Conservation (phyloP, 768 basidiomycete genomes). For the Russula abietina region DNA sequence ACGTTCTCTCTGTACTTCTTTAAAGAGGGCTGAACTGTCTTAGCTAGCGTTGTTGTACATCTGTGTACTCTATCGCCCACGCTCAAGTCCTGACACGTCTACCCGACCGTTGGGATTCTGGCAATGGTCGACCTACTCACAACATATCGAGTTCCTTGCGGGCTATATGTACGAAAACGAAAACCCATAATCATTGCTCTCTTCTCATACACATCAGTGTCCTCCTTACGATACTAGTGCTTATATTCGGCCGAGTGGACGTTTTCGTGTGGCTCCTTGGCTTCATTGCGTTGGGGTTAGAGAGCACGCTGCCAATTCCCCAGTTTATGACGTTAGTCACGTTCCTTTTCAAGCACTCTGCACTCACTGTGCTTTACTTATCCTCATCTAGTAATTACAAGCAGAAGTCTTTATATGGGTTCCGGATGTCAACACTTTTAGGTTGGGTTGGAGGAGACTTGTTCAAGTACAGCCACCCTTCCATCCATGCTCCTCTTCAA, state of each 20-base stretch:
- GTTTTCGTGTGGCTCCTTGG: constrained; percentile 60
- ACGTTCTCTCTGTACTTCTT: constrained; percentile 22
- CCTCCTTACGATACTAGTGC: constrained; percentile 63
- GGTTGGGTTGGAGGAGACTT: constrained; percentile 82
- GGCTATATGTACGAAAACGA: constrained; percentile 55
- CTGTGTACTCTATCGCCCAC: constrained; percentile 67
- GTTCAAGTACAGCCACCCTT: constrained; percentile 57
- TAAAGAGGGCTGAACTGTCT: constrained; percentile 21
- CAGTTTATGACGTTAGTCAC: constrained; percentile 63
- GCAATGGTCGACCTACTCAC: constrained; percentile 76
- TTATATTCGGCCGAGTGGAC: constrained; percentile 63
- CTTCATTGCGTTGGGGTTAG: constrained; percentile 73
- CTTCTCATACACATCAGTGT: constrained; percentile 35
- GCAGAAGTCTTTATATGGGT: constrained; percentile 75
- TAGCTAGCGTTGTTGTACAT: constrained; percentile 77
- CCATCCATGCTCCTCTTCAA: neutral
- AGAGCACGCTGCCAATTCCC: constrained; percentile 82
- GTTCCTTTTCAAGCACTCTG: constrained; percentile 6
- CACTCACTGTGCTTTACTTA: neutral
- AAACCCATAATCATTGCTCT: neutral
- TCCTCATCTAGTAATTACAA: constrained; percentile 58
- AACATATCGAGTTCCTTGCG: constrained; percentile 79
- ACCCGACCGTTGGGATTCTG: constrained; percentile 70
- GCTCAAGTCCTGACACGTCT: constrained; percentile 54
- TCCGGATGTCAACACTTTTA: constrained; percentile 72